These are phyloP conservation scores for Monilinia vaccinii-corymbosi DNA, from an alignment of 2,329 filamentous ascomycete species.

Conservation along the genomic window DNA sequence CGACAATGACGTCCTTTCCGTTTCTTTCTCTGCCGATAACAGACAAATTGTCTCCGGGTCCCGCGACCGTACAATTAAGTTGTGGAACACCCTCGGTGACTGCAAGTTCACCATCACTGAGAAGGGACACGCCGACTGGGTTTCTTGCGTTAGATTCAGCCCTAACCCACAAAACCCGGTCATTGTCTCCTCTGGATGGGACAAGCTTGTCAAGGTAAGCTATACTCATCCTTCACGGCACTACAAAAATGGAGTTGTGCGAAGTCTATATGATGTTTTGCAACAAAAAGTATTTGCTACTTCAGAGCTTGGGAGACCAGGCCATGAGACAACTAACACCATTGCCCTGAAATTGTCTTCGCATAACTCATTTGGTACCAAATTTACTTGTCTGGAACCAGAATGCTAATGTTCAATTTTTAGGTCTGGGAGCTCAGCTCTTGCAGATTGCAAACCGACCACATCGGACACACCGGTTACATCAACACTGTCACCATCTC, in stretches of 20 bases:
- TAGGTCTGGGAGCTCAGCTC: constrained; percentile 99
- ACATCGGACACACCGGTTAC: constrained; percentile 99
- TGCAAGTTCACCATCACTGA: constrained; percentile 99
- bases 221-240: constrained; percentile 14
- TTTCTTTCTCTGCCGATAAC: constrained; percentile 99
- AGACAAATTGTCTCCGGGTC: constrained; percentile 99
- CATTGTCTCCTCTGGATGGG: constrained; percentile 97
- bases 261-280: constrained; percentile 75
- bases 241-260: constrained; percentile 16
- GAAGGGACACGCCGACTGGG: constrained; percentile 99
- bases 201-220: constrained; percentile 99
- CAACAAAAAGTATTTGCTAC: constrained; percentile 99
- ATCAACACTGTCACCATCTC: constrained; percentile 99
- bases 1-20: constrained; percentile 98
- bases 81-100: constrained; percentile 99
- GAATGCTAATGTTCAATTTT: constrained; percentile 16
- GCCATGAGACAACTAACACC: constrained; percentile 99
- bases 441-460: constrained; percentile 99
- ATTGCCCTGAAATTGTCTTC: constrained; percentile 59
- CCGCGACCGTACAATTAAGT: constrained; percentile 97
- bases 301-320: constrained; percentile 81
- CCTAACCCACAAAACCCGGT: constrained; percentile 99
- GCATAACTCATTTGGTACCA: constrained; percentile 16
- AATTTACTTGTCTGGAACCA: neutral
- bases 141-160: constrained; percentile 98